Evolutionary conservation across 2,329 filamentous ascomycete genomes (phyloP).

Genomic region (Hirsutella thompsonii): DNA sequence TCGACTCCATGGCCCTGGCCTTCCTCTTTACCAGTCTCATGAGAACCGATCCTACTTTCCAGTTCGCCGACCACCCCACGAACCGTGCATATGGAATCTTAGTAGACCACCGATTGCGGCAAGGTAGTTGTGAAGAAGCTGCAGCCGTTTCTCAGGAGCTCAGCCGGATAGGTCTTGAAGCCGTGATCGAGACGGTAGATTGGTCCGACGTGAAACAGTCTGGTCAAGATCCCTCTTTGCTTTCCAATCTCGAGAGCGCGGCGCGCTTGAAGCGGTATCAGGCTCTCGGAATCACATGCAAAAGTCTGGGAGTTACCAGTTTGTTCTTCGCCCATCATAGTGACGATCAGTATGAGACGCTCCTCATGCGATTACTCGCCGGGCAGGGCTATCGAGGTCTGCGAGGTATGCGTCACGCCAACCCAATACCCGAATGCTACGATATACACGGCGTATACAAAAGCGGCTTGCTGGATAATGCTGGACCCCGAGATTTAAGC

Average conservation of each 20-base stretch:
- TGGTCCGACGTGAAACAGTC: constrained; percentile 31
- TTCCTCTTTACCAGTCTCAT: constrained; percentile 48
- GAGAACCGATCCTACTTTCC: constrained; percentile 17
- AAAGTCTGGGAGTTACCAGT: constrained; percentile 33
- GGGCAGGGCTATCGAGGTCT: constrained; percentile 61
- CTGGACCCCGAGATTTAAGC: neutral
- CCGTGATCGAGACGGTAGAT: constrained; percentile 14
- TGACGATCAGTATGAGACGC: constrained; percentile 85
- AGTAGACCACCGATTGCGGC: constrained; percentile 44
- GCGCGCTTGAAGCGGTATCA: constrained; percentile 67
- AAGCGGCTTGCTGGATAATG: constrained; percentile 43
- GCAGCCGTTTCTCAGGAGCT: constrained; percentile 27
- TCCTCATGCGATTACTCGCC: constrained; percentile 62
- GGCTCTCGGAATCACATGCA: constrained; percentile 50
- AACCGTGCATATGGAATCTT: constrained; percentile 31
- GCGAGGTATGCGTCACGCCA: constrained; percentile 50
- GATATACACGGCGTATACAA: constrained; percentile 59
- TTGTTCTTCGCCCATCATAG: constrained; percentile 76
- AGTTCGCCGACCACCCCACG: constrained; percentile 32
- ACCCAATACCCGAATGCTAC: constrained; percentile 73
- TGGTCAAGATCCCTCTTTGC: constrained; percentile 16
- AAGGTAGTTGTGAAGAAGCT: constrained; percentile 39
- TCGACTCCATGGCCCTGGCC: constrained; percentile 95
- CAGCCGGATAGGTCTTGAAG: constrained; percentile 20
- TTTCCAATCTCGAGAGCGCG: constrained; percentile 60